phyloP scores from a whole-genome alignment of 2,329 filamentous ascomycete species.

The Lasiodiplodia sp. region DNA sequence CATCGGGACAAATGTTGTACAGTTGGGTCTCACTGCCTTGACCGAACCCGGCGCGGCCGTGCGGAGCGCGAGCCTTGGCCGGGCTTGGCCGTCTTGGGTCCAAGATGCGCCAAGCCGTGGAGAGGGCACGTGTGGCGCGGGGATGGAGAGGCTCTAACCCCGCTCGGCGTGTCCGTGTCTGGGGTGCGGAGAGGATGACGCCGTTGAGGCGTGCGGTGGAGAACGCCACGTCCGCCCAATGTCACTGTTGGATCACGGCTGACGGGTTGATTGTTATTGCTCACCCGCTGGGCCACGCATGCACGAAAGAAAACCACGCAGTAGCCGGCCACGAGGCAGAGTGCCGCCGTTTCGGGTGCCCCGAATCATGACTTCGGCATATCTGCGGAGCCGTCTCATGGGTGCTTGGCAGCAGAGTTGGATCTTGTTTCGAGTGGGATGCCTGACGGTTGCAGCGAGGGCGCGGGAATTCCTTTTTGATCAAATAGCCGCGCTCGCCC shows the following conservation, averaged over 20 bases:
- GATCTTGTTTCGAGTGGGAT: conserved; percentile 1
- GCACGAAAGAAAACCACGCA: background rate
- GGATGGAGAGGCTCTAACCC: background rate
- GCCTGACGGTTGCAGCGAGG: conserved; percentile 9
- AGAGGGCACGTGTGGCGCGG: conserved; percentile 12
- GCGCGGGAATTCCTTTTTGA: conserved; percentile 15
- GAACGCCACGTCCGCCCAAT: background rate
- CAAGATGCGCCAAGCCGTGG: conserved; percentile 16
- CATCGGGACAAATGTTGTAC: background rate
- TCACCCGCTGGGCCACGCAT: background rate
- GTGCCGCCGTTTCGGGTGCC: background rate
- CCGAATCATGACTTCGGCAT: conserved; percentile 8
- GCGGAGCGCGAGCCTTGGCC: conserved; percentile 14
- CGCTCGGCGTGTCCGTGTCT: conserved; percentile 5
- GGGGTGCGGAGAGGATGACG: conserved; percentile 20
- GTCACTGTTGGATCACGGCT: conserved; percentile 5
- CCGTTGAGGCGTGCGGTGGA: background rate
- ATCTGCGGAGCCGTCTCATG: conserved; percentile 2
- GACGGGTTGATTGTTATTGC: background rate
- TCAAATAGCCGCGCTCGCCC: background rate
- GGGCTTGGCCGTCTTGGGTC: background rate
- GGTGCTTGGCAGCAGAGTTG: background rate
- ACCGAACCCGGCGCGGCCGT: conserved; percentile 9
- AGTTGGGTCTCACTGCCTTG: conserved; percentile 2
- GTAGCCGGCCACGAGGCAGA: conserved; percentile 1